A percentile compares a stretch with the other conserved stretches of the same genome.
Conservation (phyloP, 305 asterid species). For the Nicotiana rustica region DNA sequence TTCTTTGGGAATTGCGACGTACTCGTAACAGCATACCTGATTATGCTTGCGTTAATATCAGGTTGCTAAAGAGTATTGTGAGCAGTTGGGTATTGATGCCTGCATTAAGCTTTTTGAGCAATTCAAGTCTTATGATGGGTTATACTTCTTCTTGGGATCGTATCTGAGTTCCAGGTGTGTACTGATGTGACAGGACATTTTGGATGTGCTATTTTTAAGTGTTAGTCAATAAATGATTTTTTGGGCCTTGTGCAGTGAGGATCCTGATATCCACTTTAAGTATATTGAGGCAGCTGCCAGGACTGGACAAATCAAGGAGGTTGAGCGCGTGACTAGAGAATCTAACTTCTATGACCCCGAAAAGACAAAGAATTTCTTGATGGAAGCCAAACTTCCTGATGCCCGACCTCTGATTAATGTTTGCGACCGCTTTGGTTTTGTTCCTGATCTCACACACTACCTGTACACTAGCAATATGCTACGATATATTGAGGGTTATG, state of each 20-base stretch:
- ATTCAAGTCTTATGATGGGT: conserved; percentile 97
- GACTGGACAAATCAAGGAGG: conserved; percentile 98
- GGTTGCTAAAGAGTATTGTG: conserved; percentile 99
- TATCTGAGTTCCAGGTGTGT: conserved; percentile 95
- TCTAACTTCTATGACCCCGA: conserved; percentile 96
- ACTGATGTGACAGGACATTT: conserved; percentile 24
- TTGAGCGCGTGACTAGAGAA: conserved; percentile 92
- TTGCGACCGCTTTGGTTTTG: conserved; percentile 99
- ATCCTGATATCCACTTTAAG: conserved; percentile 97
- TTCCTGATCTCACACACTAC: conserved; percentile 90
- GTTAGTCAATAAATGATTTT: background rate
- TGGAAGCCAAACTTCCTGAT: conserved; percentile 98
- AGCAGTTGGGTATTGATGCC: conserved; percentile 93
- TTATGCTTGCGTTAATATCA: conserved; percentile 39
- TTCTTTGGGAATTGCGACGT: background rate
- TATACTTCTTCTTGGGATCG: conserved; percentile 97
- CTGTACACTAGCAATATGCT: conserved; percentile 95
- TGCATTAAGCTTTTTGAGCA: conserved; percentile 97
- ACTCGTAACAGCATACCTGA: background rate
- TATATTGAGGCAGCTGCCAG: conserved; percentile 99
- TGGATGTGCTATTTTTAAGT: background rate
- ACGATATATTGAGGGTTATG: conserved; percentile 99
- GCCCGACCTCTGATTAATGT: conserved; percentile 98
- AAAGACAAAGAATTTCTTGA: conserved; percentile 93
- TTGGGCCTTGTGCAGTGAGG: conserved; percentile 60